These are phyloP conservation scores for Calonectria crousiana DNA, from an alignment of 2,329 filamentous ascomycete species.

Conservation along the genomic window DNA sequence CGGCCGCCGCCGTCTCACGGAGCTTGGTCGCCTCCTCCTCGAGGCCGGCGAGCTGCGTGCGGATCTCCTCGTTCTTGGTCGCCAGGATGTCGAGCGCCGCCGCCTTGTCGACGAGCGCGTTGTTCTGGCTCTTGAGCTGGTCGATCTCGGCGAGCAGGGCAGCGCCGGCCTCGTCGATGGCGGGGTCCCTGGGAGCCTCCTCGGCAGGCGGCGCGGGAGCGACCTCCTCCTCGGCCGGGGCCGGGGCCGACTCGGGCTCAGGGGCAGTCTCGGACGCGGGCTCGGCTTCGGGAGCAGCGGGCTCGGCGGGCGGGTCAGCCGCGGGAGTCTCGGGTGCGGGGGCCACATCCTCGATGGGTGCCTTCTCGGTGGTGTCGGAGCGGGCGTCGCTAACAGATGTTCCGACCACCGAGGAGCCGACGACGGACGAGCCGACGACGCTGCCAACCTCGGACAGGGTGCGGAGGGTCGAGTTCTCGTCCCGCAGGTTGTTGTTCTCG, in stretches of 20 bases:
- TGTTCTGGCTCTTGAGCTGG: constrained; percentile 22
- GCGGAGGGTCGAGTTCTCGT: constrained; percentile 39
- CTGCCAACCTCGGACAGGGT: constrained; percentile 37
- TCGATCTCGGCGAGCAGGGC: constrained; percentile 20
- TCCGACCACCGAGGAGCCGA: constrained; percentile 35
- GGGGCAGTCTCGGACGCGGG: background rate
- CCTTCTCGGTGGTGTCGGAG: constrained; percentile 42
- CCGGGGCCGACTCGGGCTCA: constrained; percentile 14
- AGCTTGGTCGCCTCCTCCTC: constrained; percentile 28
- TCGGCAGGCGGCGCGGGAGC: constrained; percentile 1
- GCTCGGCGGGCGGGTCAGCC: background rate
- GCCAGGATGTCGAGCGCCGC: constrained; percentile 28
- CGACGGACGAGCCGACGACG: constrained; percentile 29
- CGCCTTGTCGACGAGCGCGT: constrained; percentile 37
- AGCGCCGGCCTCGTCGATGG: constrained; percentile 18
- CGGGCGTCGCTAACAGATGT: constrained; percentile 28
- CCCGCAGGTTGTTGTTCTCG: constrained; percentile 37
- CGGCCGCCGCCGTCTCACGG: constrained; percentile 10
- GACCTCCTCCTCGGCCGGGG: constrained; percentile 8
- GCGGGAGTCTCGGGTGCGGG: constrained; percentile 14
- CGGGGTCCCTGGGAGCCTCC: constrained; percentile 23
- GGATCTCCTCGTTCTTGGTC: constrained; percentile 33
- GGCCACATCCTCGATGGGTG: constrained; percentile 26
- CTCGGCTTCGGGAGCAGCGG: background rate
- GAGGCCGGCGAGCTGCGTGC: constrained; percentile 32